Conservation (phyloP, 2,329 filamentous ascomycete genomes). For the Aspergillus hiratsukae region DNA sequence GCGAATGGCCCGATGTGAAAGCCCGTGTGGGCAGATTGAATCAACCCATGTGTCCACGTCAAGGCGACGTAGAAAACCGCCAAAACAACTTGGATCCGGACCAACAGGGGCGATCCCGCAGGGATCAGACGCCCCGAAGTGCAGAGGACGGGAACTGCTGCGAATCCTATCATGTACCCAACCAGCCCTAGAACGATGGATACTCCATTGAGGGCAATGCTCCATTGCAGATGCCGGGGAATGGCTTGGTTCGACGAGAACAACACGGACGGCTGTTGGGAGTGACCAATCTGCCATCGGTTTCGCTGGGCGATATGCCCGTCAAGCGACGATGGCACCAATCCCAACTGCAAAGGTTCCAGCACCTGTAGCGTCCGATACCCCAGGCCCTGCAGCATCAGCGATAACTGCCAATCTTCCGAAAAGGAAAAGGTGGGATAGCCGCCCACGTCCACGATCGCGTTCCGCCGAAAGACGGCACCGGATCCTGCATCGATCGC, state of each 20-base stretch:
- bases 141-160: constrained; percentile 17
- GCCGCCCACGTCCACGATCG: constrained; percentile 27
- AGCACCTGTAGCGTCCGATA: constrained; percentile 26
- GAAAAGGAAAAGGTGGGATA: constrained; percentile 33
- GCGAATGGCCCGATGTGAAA: constrained; percentile 20
- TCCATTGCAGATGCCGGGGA: constrained; percentile 12
- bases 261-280: constrained; percentile 21
- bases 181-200: constrained; percentile 18
- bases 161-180: constrained; percentile 14
- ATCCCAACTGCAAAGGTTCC: constrained; percentile 30
- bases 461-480: constrained; percentile 28
- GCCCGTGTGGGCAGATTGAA: constrained; percentile 18
- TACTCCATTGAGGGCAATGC: constrained; percentile 19
- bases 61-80: constrained; percentile 8
- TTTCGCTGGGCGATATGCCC: constrained; percentile 33
- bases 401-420: constrained; percentile 33
- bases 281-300: constrained; percentile 35
- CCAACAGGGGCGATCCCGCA: constrained; percentile 1
- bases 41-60: constrained; percentile 19
- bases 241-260: constrained; percentile 8
- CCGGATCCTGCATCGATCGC: constrained; percentile 34
- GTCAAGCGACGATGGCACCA: constrained; percentile 31
- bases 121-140: constrained; percentile 14
- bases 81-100: constrained; percentile 13
- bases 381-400: constrained; percentile 27